Percentiles rank a stretch among this genome's conserved stretches.
These are phyloP conservation scores for Staphylotrichum longicolle DNA, from an alignment of 495 filamentous ascomycete genomes.

Conservation along the genomic window DNA sequence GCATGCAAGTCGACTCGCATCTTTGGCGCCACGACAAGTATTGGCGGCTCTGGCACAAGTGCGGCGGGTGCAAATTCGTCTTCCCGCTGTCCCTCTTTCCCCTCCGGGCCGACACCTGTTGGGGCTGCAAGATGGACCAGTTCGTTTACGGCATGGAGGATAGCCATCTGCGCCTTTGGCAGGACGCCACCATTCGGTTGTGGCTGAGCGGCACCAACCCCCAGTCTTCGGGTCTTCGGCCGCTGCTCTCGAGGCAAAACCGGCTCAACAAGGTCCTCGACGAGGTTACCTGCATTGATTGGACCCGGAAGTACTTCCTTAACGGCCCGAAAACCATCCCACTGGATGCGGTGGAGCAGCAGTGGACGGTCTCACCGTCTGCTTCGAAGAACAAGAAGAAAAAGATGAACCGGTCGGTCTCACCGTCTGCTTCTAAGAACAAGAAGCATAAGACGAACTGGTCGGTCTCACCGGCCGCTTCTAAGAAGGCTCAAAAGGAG, in stretches of 20 bases:
- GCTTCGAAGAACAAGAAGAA: too few species aligned
- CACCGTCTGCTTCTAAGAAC: too few species aligned
- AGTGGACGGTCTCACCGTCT: not conserved
- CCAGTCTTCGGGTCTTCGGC: not conserved
- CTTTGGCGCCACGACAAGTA: not conserved
- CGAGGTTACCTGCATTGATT: conserved; percentile 1
- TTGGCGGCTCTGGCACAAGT: conserved; percentile 10
- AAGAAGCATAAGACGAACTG: too few species aligned
- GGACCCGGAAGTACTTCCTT: conserved; percentile 2
- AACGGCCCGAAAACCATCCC: not conserved
- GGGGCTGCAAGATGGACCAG: conserved; percentile 22
- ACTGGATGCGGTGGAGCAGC: not conserved
- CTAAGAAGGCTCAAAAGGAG: too few species aligned
- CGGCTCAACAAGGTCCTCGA: not conserved
- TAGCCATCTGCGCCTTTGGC: conserved; percentile 28
- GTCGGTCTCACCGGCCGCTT: too few species aligned
- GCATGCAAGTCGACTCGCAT: not conserved
- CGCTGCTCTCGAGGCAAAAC: not conserved
- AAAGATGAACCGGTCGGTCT: too few species aligned
- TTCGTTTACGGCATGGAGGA: conserved; percentile 25
- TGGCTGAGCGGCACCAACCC: not conserved
- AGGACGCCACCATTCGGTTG: not conserved
- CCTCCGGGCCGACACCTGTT: conserved; percentile 15
- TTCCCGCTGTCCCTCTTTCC: conserved; percentile 15
- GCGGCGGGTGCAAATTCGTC: conserved; percentile 13